Conservation (phyloP, 176 grass and related monocot genomes). For the Lolium rigidum region DNA sequence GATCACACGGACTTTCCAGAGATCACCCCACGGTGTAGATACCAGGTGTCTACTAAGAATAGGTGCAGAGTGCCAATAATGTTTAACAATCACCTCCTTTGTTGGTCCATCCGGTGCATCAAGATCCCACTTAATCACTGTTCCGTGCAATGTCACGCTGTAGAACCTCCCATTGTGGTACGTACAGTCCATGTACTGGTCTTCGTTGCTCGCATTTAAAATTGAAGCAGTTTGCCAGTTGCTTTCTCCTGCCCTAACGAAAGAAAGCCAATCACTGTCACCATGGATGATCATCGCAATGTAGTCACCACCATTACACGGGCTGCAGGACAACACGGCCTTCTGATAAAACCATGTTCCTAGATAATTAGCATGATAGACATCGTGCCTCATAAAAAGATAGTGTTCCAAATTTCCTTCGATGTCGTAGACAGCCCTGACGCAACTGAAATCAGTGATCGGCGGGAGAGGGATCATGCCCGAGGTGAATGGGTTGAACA, state of each 20-base stretch:
- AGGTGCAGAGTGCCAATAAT: background rate
- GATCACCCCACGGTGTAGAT: conserved; percentile 27
- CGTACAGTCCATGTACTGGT: background rate
- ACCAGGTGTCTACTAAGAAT: background rate
- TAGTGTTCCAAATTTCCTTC: background rate
- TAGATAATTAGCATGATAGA: background rate
- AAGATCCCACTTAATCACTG: conserved; percentile 25
- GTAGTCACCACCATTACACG: background rate
- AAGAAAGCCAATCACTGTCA: conserved; percentile 6
- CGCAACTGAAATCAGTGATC: background rate
- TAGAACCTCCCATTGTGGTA: conserved; percentile 20
- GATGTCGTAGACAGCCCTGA: background rate
- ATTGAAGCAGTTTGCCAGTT: conserved; percentile 14
- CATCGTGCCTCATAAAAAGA: background rate
- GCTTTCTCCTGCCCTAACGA: background rate
- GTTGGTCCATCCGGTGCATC: background rate
- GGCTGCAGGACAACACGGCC: conserved; percentile 31
- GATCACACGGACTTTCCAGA: background rate
- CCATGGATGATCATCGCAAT: background rate
- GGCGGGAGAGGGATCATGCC: background rate
- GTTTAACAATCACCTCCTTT: background rate
- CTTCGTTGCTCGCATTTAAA: background rate
- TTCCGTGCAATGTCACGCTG: background rate
- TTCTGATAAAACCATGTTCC: conserved; percentile 34
- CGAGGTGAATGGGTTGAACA: conserved; percentile 7